Conservation (phyloP, 306 rosid species). For the Begonia loranthoides region DNA sequence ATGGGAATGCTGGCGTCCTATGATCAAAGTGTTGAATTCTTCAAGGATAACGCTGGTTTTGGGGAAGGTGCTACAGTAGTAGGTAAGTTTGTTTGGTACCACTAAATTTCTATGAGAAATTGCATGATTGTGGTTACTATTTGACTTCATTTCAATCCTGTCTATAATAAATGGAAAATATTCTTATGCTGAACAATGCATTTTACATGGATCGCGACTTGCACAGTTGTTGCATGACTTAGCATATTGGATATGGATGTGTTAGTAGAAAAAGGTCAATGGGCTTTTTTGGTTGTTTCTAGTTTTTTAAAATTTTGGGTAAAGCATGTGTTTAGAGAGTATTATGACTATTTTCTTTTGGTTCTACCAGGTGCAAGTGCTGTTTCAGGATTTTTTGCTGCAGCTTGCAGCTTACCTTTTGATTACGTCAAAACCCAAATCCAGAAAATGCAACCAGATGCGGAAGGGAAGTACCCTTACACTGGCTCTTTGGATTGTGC, state of each 20-base stretch:
- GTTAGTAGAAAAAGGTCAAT: too few species aligned
- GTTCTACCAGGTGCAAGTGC: slow-evolving; percentile 36
- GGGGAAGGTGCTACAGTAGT: slow-evolving; percentile 64
- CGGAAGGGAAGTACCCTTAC: slow-evolving; percentile 75
- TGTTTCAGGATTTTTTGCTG: slow-evolving; percentile 42
- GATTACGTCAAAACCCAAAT: slow-evolving; percentile 53
- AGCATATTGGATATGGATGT: too few species aligned
- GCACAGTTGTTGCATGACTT: too few species aligned
- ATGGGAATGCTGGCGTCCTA: slow-evolving; percentile 93
- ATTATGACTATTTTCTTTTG: slow-evolving; percentile 6
- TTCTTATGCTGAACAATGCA: too few species aligned
- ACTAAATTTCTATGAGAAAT: too few species aligned
- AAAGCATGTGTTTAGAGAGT: neutral
- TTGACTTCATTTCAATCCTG: too few species aligned
- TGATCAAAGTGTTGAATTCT: slow-evolving; percentile 81
- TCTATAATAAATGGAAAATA: too few species aligned
- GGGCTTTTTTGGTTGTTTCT: neutral
- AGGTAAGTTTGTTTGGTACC: slow-evolving; percentile 24
- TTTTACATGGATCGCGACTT: too few species aligned
- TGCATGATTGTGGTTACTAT: too few species aligned
- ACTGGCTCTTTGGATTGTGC: slow-evolving; percentile 55
- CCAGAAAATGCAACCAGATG: slow-evolving; percentile 60
- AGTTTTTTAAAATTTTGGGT: neutral
- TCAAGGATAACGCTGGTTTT: slow-evolving; percentile 66
- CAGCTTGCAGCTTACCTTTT: slow-evolving; percentile 64